These are phyloP conservation scores for Canna indica DNA, from an alignment of 176 grass and related monocot genomes.

Conservation along the genomic window DNA sequence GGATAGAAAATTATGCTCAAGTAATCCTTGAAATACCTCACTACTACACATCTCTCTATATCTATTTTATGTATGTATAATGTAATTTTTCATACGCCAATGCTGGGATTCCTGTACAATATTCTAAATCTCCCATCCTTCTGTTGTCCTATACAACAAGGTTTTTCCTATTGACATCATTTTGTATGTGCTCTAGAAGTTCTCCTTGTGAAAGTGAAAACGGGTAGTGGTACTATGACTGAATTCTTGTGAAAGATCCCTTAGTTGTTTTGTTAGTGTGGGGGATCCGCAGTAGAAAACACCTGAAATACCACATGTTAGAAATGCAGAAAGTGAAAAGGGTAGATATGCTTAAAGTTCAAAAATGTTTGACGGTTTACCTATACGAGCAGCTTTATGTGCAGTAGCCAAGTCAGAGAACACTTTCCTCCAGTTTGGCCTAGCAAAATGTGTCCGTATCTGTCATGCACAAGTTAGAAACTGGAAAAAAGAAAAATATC, in stretches of 20 bases:
- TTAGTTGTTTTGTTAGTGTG: constrained; percentile 77
- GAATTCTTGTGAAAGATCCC: constrained; percentile 92
- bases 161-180: background rate
- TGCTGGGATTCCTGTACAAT: background rate
- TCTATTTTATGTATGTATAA: background rate
- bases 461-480: constrained; percentile 25
- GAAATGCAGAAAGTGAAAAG: constrained; percentile 5
- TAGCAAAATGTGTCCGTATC: constrained; percentile 98
- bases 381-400: constrained; percentile 80
- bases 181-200: constrained; percentile 43
- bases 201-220: constrained; percentile 99
- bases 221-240: constrained; percentile 85
- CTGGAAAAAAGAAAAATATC: background rate
- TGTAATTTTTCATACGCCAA: background rate
- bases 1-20: too few relatives aligned
- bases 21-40: background rate
- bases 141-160: background rate
- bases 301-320: constrained; percentile 39
- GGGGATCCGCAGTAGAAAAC: constrained; percentile 97
- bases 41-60: background rate
- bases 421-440: constrained; percentile 98
- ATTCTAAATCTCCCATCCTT: background rate
- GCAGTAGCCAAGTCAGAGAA: constrained; percentile 75
- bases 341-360: background rate
- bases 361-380: constrained; percentile 26